Base-by-base conservation (phyloP, 176 grass and related monocot species). In the Hordeum vulgare region DNA sequence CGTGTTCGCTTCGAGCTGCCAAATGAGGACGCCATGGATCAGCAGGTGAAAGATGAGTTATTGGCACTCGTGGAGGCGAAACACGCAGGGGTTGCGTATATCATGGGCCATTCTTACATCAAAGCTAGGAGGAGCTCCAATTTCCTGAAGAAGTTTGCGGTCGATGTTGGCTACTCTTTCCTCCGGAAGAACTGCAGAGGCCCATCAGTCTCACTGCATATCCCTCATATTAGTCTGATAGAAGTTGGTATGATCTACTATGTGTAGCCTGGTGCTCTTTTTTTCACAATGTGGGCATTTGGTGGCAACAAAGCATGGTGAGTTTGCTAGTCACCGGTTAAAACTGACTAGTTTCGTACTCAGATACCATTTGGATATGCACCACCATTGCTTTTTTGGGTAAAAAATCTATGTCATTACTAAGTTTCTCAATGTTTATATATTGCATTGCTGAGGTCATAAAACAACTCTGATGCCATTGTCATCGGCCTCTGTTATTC, bases 161-260 rank as follows among this genome's bases (percentile, higher is more conserved):
- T 99, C 78, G 83, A 96, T 83, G 91, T 96, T 79, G 93, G 87
- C 51, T 99, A 96, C 85, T 96, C 93, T 57, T 99, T 96, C 81
- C 90, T 99, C 65, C 87, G 93, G 61, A 99, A 94, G 81, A 99
- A 99, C 70, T 99, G 96, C 83, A 91, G 96, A 77, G 89, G 93
- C 57, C 96, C 96, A 7, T 85, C 93, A 31, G 93, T 95, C 51
- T 90, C 96, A 39, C 84, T 99, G 58, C 89, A 99, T 53, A 94
- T 99, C 47, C 96, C 96, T 63, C 96, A 99, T 85, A 96, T 96
- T 83, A 99, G 93, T 86, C 87, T 99, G 36, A 99, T 99, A 89
- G 96, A 99, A 86, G 96, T 99, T 67, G 96, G 96, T 31, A 96
- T 99, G 96, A 96, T 94, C 78, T 96, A 99, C 89, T 87, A 99